Base-by-base conservation (phyloP, 1,284 basidiomycete genomes). In the Ceratobasidium sp. region DNA sequence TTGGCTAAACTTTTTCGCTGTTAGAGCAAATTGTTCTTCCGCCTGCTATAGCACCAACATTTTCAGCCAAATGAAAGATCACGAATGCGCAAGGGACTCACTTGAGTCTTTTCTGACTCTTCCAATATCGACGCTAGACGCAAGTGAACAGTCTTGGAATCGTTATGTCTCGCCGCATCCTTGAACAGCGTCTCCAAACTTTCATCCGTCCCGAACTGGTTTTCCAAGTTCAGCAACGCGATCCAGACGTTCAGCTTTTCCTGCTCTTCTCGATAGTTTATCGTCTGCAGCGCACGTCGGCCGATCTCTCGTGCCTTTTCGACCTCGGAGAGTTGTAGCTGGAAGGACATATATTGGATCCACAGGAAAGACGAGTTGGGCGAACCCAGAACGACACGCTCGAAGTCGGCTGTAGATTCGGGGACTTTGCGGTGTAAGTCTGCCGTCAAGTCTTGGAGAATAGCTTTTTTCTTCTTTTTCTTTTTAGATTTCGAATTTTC, bases 301-400 rank as follows among this genome's bases (percentile, higher is more conserved):
- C 92, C 97, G 66, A 97, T 93, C 83, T 93, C 91, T 50, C 97
- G 91, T 17, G 97, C 98, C 85, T 96, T 96, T 82, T 97, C 96
- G 61, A 99, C 89, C 85, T 99, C 97, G 61, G 96, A 96, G 17
- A 99, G 90, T 81, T 97, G 96, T 4, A 99, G 88, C 81, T 97
- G 95, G 90, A 99, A 98, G 5, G 97, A 97, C 96, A 99, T 99
- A 85, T 97, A 99, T 84, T 98, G 97, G 79, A 99, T 94, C 98
- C 98, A 99, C 56, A 99, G 89, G 86, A 93, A 98, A 0, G 98
- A 99, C 17, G 96, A 98, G 84, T 98, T 96, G 4, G 98, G 98
- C 0, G 97, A 97, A n/a, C 95, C 94, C 40, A 99, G 89, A 48
- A 99, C 89, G 26, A 96, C 87, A 15, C 98, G 92, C 85, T 99